Percentiles rank a stretch among this genome's conserved stretches.
These are phyloP conservation scores for Apiotrichum gamsii DNA, from an alignment of 1,284 basidiomycete species.

Conservation along the genomic window DNA sequence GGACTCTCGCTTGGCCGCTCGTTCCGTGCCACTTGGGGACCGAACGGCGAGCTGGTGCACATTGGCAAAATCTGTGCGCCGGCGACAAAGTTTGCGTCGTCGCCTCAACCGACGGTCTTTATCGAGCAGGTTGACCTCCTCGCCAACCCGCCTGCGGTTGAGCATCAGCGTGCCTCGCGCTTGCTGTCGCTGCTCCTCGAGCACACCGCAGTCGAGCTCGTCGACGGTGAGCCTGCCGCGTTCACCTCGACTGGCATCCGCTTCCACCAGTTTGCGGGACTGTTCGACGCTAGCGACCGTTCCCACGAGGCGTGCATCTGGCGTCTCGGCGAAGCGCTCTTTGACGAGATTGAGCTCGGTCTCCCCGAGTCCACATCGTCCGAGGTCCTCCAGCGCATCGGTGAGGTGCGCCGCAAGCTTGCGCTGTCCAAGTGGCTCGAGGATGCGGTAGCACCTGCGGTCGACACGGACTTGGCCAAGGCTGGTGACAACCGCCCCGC, in stretches of 20 bases:
- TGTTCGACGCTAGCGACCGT: slow-evolving; percentile 67
- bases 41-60: slow-evolving; percentile 68
- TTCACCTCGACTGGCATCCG: slow-evolving; percentile 56
- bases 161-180: slow-evolving; percentile 54
- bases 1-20: slow-evolving; percentile 80
- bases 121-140: slow-evolving; percentile 30
- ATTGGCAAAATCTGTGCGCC: slow-evolving; percentile 64
- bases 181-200: slow-evolving; percentile 74
- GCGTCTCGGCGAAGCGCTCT: slow-evolving; percentile 81
- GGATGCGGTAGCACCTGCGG: slow-evolving; percentile 62
- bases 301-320: slow-evolving; percentile 75
- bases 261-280: slow-evolving; percentile 69
- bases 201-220: slow-evolving; percentile 60
- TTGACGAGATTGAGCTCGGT: slow-evolving; percentile 68
- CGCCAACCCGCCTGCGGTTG: slow-evolving; percentile 40
- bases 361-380: slow-evolving; percentile 58
- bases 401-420: slow-evolving; percentile 65
- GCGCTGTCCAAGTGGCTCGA: slow-evolving; percentile 82
- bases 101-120: slow-evolving; percentile 21
- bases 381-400: slow-evolving; percentile 49
- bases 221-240: slow-evolving; percentile 57
- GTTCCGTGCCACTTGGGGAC: slow-evolving; percentile 87
- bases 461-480: slow-evolving; percentile 68
- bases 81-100: slow-evolving; percentile 24
- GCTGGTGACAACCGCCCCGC: slow-evolving; percentile 50